Evolutionary conservation across 371 early-diverging fungal genomes (phyloP), one percentile per base, ranked within the genome.

Genomic region (Nematocida homosporus): DNA sequence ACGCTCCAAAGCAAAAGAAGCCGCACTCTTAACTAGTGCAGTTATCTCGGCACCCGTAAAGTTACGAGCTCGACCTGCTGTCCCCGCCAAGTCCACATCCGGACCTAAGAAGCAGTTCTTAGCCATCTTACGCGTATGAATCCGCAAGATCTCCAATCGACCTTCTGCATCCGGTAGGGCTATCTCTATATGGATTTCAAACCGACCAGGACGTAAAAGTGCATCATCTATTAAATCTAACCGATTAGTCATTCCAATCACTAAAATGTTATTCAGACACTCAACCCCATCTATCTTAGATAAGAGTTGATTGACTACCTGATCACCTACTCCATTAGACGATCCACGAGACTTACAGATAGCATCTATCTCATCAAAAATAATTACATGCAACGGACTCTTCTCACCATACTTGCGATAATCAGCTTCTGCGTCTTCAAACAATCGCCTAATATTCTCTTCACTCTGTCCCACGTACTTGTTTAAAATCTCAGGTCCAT

Each of bases 341-440:
- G 91, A 91, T 79, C 90, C 89, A 87, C 97, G 91, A 79, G 93
- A 94, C 80, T 93, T 94, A 86, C 97, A 97, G 64, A 98, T 95
- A 20, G 99, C 97, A 86, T 98, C 99, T 83, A 98, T 88, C 86
- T 98, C 99, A 84, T 98, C 99, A 85, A 97, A 95, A 59, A 98
- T 97, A 79, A 98, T 95, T 66, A 98, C 95, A 80, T 97, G 97
- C 54, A 97, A 86, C 29, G 88, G 86, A 56, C 90, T 90, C 40
- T 93, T 91, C 56, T 95, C 96, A 38, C 93, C 94, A 79, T 91
- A 90, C 67, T 87, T 87, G 81, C 91, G 91, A 86, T 93, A 97
- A 86, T 91, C 83, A 61, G 87, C 88, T 81, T 98, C 97, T 6
- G 97, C 99, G 72, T 92, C 92, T 13, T 88, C 89, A 86, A 98